Base-by-base conservation (phyloP, 2,329 filamentous ascomycete genomes). In the Macrophomina phaseolina region DNA sequence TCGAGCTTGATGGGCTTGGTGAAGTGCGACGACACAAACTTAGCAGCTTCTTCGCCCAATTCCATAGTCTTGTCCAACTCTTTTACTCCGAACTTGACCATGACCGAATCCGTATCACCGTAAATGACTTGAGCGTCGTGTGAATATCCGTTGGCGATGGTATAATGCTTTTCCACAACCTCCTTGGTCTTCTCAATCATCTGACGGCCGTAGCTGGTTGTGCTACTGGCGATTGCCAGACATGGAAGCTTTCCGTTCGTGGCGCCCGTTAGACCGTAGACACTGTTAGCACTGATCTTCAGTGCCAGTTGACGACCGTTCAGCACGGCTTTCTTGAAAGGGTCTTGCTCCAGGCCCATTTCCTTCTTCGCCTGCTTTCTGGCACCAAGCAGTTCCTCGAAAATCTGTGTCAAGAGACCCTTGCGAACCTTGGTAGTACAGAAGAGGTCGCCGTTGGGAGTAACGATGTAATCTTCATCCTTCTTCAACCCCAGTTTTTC, bases 151-250 rank as follows among this genome's bases (percentile, higher is more conserved):
- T 99, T 98, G 60, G 92, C 92, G 66, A 97, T 94, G 58, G 88
- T 94, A 79, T 97, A 99, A 71, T 88, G 90, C 48, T 87, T 85
- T 80, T 98, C 94, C 6, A 99, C 95, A 77, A 98, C 95, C n/a
- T 91, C 86, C 79, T 97, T 98, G 0, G 95, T 98, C 81, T 90
- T 95, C 79, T 98, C 94, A 82, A 99, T 99, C 95, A 99, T 99
- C 77, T 97, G 91, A 73, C 95, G 92, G 71, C 95, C 95, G 74
- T 97, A 99, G 82, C 91, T 93, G 1, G 95, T 99, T 14, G 95
- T 98, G 80, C 93, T 97, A 82, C 93, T 97, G 68, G 95, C 95
- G 78, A 99, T 98, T 48, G 91, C 89, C 67, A 99, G 83, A 84
- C 95, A 99, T 0, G 95, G 95, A 48, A 99, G 84, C 77, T 99